Evolutionary conservation across 306 rosid species (phyloP), one percentile per base, ranked within the genome.

Genomic region (Castanea sativa): DNA sequence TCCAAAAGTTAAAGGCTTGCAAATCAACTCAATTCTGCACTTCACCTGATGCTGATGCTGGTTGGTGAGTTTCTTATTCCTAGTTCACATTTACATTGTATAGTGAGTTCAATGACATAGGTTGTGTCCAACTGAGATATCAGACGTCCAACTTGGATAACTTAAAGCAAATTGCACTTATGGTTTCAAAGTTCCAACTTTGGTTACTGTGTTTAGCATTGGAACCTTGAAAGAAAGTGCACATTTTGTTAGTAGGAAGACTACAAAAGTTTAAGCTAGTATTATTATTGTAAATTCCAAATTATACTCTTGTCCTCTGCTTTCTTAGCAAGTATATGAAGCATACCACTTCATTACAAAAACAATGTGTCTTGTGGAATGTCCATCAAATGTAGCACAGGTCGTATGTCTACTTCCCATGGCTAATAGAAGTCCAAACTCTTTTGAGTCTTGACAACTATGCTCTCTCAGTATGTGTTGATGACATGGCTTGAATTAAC

Each of bases 31-130:
- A 74, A 30, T 79, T 86, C 67, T 88, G 91, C 58, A 81, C 55
- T 69, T 81, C 86, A 52, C 77, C 83, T 76, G 81, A 83, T 60
- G 73, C 85, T 58, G 86, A 88, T 83, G 81, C 81, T 74, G 89
- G 82, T 76, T 88, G 91, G 91, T 88, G 55, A 69, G 84, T 69
- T 82, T 78, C 71, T 64, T 30, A 63, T 64, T 69, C 71, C 16
- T 73, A 49, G 14, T 79, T 67, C n/a, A 2, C 3, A 56, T 25
- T 56, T 56, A 56, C 27, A 12, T 32, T 30, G 19, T 77, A 52
- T 56, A 10, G 9, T n/a, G 21, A 41, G 65, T 21, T 18, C 18
- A 57, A 71, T 19, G 18, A 30, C 16, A 64, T 65, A 72, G n/a
- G 25, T 16, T 55, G 27, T 60, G 52, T 30, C 49, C 71, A 12